A percentile compares a stretch with the other conserved stretches of the same genome.
phyloP scores from a whole-genome alignment of 1,284 basidiomycete genomes.

The Ceratobasidium sp. region DNA sequence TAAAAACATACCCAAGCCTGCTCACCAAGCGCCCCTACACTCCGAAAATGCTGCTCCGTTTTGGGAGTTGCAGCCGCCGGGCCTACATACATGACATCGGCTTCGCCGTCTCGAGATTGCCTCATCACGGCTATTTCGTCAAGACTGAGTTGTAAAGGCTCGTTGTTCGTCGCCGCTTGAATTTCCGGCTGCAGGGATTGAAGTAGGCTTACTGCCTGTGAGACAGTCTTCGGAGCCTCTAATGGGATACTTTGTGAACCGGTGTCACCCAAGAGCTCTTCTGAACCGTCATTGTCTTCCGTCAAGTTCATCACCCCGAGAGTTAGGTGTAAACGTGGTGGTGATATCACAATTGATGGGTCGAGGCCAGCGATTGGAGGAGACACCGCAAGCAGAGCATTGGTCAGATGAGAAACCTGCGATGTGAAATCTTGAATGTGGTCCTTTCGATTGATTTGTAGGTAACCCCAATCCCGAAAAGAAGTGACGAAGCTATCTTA shows the following conservation, averaged over 20 bases:
- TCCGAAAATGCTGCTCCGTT: neutral
- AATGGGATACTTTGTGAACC: neutral
- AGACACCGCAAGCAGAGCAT: neutral
- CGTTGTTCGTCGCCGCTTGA: neutral
- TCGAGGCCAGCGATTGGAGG: conserved; percentile 21
- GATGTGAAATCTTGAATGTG: neutral
- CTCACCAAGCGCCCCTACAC: conserved; percentile 3
- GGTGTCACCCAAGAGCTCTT: neutral
- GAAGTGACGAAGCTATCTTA: neutral
- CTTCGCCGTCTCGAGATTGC: conserved; percentile 3
- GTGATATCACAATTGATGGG: conserved; percentile 15
- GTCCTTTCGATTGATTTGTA: neutral
- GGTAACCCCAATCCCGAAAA: neutral
- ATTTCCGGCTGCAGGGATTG: conserved; percentile 12
- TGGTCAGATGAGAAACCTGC: neutral
- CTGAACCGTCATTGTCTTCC: neutral
- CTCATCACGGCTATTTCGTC: conserved; percentile 19
- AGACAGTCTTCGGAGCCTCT: neutral
- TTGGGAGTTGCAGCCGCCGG: neutral
- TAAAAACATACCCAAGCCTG: neutral
- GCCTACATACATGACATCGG: conserved; percentile 27
- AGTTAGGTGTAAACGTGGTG: conserved; percentile 10
- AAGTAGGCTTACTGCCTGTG: neutral
- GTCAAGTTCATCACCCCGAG: conserved; percentile 20
- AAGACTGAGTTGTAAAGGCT: conserved; percentile 8